Base-by-base conservation (phyloP, 2,329 filamentous ascomycete species). In the Stagonosporopsis chrysanthemi region DNA sequence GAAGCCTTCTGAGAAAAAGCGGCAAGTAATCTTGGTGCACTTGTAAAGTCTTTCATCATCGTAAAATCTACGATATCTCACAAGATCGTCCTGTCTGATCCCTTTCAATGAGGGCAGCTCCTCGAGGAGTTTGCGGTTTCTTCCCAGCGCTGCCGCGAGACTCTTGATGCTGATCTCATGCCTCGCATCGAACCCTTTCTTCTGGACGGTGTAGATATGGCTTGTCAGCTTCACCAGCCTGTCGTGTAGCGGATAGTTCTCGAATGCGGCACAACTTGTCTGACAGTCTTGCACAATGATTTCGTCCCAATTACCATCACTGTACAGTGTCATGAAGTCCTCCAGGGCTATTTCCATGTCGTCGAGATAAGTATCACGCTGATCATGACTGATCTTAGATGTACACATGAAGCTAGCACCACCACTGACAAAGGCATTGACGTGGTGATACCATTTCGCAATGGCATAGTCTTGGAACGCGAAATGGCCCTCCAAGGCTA, bases 1-100 rank as follows among this genome's bases (percentile, higher is more conserved):
- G 63, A 80, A 81, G 0, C 81, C 80, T 38, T 78, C 68, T 41
- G 79, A 71, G 62, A 81, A 82, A 65, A 74, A 79, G 11, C 66
- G 68, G 63, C 80, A 82, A 2, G 66, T 75, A 9, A 77, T 68
- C n/a, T 71, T 74, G 2, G 65, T 56, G 61, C 80, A 82, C 53
- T 81, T 81, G 71, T 72, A 82, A 33, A 0, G 19, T 3, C 7
- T 7, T 19, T 62, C 60, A 4, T 59, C 29, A 5, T 80, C 79
- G 53, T 82, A 81, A 39, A 72, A 75, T 12, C 65, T 44, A 3
- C 45, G 17, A 36, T 69, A 66, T 1, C 29, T 52, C 5, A 19
- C 42, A 5, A 28, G n/a, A 15, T 43, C 40, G 5, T 17, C 24
- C 15, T 17, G 40, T 2, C 26, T 29, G 7, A 31, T 28, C 4